Evolutionary conservation across 2,329 filamentous ascomycete genomes (phyloP).

Genomic region (Aulographum hederae): DNA sequence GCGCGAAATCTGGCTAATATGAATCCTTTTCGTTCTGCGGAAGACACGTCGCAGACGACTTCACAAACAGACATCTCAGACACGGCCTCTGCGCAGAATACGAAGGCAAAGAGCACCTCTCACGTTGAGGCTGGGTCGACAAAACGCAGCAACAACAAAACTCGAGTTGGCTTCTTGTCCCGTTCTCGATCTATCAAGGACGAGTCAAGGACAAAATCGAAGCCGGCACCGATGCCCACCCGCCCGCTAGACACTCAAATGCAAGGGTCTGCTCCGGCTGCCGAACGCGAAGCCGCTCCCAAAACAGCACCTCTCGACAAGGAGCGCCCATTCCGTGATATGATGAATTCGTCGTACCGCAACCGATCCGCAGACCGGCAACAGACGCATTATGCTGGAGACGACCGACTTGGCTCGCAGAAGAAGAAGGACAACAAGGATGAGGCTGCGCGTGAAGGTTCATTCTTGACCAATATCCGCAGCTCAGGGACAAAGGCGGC

Average conservation of each 20-base stretch:
- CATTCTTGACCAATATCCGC: constrained; percentile 56
- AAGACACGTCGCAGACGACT: too few relatives aligned
- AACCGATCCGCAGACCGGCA: constrained; percentile 59
- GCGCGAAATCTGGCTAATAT: too few relatives aligned
- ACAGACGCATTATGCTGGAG: constrained; percentile 13
- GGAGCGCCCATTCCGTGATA: constrained; percentile 47
- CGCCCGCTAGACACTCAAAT: too few relatives aligned
- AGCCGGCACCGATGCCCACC: too few relatives aligned
- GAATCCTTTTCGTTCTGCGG: too few relatives aligned
- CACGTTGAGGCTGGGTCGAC: background rate
- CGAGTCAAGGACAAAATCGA: too few relatives aligned
- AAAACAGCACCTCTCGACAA: constrained; percentile 46
- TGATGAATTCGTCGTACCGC: constrained; percentile 44
- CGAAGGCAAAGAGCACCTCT: background rate
- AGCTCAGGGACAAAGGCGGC: constrained; percentile 56
- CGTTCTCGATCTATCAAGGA: too few relatives aligned
- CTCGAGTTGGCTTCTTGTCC: too few relatives aligned
- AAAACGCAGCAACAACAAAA: background rate
- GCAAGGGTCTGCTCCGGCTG: too few relatives aligned
- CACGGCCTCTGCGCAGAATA: too few relatives aligned
- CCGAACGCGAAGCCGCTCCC: too few relatives aligned
- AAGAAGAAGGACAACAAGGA: constrained; percentile 21
- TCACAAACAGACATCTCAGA: too few relatives aligned
- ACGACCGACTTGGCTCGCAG: constrained; percentile 9
- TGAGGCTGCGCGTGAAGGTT: constrained; percentile 30